Base-by-base conservation (phyloP, 192 early-diverging fungal genomes). In the Mortierella hygrophila region DNA sequence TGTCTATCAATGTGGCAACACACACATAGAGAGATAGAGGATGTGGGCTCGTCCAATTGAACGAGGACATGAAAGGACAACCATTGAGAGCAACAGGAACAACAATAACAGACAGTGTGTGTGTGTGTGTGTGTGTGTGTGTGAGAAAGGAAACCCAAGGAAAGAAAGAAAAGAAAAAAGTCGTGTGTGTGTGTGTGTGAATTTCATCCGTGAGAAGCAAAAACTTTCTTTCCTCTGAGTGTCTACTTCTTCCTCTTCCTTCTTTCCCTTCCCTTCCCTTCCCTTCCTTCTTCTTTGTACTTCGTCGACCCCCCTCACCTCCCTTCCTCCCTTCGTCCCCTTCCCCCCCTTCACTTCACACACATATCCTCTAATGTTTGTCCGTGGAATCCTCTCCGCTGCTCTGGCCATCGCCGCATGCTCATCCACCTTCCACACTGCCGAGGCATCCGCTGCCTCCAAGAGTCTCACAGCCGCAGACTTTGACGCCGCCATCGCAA, bases 341-440 rank as follows among this genome's bases (percentile, higher is more conserved):
- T 57, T 41, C 32, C 29, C 26, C 21, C 10, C 13, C 37, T 69
- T 15, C 21, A 8, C 47, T 37, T 4, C 26, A 37, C 29, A 71
- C 72, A 26, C 20, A 65, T 38, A 6, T 47, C 11, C 60, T 13
- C 16, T 35, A 76, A 86, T 86, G 84, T 78, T 74, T 68, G 70
- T 86, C 35, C 84, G 79, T 41, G 54, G 54, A 18, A 86, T 86
- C 29, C 79, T 86, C 75, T 86, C 79, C 9, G 76, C 75, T 6
- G 79, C 42, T 29, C 35, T 81, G 26, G 84, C 84, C 47, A 86
- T 86, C 37, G 79, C 84, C 18, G 75, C 68, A 54, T 86, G 84
- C 54, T 37, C 79, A 15, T 70, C 76, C 38, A 40, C 38, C 40
- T 52, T 81, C 23, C 32, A 55, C 2, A 40, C 52, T 54, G 78